A percentile compares a stretch with the other conserved stretches of the same genome.
These are phyloP conservation scores for Annulohypoxylon nitens DNA, from an alignment of 495 filamentous ascomycete genomes.

Conservation along the genomic window DNA sequence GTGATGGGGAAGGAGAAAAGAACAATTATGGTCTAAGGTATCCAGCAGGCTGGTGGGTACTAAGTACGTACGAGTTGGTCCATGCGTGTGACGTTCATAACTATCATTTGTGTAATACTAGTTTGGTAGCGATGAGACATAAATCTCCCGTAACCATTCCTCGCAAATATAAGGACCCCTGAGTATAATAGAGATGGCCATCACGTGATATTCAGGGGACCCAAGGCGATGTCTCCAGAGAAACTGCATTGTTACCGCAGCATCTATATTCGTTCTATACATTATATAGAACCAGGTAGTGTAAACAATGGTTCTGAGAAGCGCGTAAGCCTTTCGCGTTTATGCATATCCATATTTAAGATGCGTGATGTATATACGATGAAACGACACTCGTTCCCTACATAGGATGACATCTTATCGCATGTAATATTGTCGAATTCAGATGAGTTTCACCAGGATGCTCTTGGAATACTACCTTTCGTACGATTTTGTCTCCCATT, in stretches of 20 bases:
- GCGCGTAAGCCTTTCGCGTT: slow-evolving; percentile 3
- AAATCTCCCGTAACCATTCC: slow-evolving; percentile 9
- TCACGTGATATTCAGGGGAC: slow-evolving; percentile 17
- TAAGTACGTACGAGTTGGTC: not conserved
- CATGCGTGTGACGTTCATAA: not conserved
- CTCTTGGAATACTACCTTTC: not conserved
- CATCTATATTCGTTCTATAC: not conserved
- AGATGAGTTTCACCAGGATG: slow-evolving; percentile 18
- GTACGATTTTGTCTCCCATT: slow-evolving; percentile 1
- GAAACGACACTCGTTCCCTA: not conserved
- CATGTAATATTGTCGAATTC: slow-evolving; percentile 1
- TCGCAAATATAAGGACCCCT: slow-evolving; percentile 9
- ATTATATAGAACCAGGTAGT: slow-evolving; percentile 1
- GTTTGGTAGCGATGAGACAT: slow-evolving; percentile 1
- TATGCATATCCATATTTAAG: slow-evolving; percentile 2
- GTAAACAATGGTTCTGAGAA: not conserved
- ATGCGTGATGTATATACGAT: slow-evolving; percentile 9
- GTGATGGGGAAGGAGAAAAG: not conserved
- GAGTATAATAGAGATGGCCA: not conserved
- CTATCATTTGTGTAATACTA: not conserved
- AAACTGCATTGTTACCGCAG: slow-evolving; percentile 9
- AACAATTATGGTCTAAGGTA: not conserved
- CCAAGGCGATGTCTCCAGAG: slow-evolving; percentile 2
- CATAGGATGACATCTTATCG: not conserved
- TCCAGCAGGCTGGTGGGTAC: not conserved